phyloP scores from a whole-genome alignment of 2,329 filamentous ascomycete species.

The Alternaria novae-zelandiae region DNA sequence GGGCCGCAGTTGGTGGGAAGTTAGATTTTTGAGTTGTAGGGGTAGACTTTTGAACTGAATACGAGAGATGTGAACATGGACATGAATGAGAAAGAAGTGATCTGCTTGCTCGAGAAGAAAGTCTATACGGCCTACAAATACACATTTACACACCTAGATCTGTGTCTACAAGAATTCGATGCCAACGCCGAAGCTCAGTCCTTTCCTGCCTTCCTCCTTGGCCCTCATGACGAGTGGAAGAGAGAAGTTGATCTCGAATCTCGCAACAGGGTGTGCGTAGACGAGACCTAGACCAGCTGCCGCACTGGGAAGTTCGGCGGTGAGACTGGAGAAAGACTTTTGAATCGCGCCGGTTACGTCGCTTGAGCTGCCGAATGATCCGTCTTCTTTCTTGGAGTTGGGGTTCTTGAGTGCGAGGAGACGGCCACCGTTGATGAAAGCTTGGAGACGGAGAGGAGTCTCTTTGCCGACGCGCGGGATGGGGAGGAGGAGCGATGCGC shows the following conservation, averaged over 20 bases:
- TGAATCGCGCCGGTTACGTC: slow-evolving; percentile 63
- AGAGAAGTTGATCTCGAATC: slow-evolving; percentile 96
- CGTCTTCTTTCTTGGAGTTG: slow-evolving; percentile 51
- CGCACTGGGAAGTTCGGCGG: slow-evolving; percentile 79
- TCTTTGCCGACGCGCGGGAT: slow-evolving; percentile 82
- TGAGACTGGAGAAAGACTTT: slow-evolving; percentile 72
- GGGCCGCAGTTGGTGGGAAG: slow-evolving; percentile 35
- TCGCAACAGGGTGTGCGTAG: slow-evolving; percentile 90
- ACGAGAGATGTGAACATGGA: not conserved
- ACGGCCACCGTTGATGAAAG: slow-evolving; percentile 90
- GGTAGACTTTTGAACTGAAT: not conserved
- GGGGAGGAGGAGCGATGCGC: slow-evolving; percentile 83
- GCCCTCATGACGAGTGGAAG: slow-evolving; percentile 80
- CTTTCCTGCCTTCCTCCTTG: slow-evolving; percentile 89
- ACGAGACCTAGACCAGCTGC: slow-evolving; percentile 89
- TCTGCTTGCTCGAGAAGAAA: slow-evolving; percentile 6
- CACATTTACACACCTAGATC: slow-evolving; percentile 1
- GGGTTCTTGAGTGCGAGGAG: slow-evolving; percentile 74
- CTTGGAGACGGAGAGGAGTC: slow-evolving; percentile 83
- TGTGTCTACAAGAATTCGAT: slow-evolving; percentile 83
- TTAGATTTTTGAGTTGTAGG: slow-evolving; percentile 1
- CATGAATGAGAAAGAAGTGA: not conserved
- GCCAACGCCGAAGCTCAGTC: slow-evolving; percentile 92
- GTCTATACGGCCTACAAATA: slow-evolving; percentile 9
- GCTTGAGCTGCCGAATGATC: slow-evolving; percentile 53